Evolutionary conservation across 371 early-diverging fungal species (phyloP).

Genomic region (Gilbertella persicaria): DNA sequence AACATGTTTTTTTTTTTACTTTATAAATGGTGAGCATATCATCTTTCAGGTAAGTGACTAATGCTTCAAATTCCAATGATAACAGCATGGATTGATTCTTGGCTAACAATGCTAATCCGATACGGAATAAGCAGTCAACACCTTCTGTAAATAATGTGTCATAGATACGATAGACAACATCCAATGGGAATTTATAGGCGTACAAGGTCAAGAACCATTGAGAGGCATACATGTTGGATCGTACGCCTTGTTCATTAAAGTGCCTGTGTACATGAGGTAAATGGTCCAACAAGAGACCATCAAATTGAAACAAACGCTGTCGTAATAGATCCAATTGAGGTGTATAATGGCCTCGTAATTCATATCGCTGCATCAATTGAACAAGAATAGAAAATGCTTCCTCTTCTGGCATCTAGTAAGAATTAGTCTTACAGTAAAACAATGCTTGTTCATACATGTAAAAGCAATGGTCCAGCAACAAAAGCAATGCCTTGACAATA

Average conservation of each 20-base stretch:
- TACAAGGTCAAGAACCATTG: constrained; percentile 97
- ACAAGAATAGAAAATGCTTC: constrained; percentile 92
- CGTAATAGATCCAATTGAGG: constrained; percentile 84
- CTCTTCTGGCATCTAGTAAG: constrained; percentile 91
- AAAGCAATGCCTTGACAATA: constrained; percentile 95
- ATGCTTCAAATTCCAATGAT: constrained; percentile 76
- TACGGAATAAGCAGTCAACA: constrained; percentile 75
- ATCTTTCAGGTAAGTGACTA: constrained; percentile 84
- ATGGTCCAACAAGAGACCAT: constrained; percentile 76
- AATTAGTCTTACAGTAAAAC: constrained; percentile 1
- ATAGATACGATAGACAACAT: constrained; percentile 86
- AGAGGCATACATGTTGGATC: constrained; percentile 89
- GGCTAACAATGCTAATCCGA: constrained; percentile 84
- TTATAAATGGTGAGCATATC: constrained; percentile 72
- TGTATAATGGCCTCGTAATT: constrained; percentile 84
- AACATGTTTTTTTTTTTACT: constrained; percentile 19
- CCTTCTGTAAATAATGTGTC: constrained; percentile 93
- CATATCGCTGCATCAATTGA: constrained; percentile 82
- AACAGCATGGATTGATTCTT: constrained; percentile 77
- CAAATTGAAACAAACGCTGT: constrained; percentile 86
- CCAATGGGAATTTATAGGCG: constrained; percentile 92
- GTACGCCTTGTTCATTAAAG: constrained; percentile 79
- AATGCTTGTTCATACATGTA: constrained; percentile 68
- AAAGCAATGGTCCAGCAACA: constrained; percentile 85
- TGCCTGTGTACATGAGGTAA: constrained; percentile 82